A percentile compares a stretch with the other conserved stretches of the same genome.
Conservation (phyloP, 2,329 filamentous ascomycete species). For the Xylaria arbuscula region DNA sequence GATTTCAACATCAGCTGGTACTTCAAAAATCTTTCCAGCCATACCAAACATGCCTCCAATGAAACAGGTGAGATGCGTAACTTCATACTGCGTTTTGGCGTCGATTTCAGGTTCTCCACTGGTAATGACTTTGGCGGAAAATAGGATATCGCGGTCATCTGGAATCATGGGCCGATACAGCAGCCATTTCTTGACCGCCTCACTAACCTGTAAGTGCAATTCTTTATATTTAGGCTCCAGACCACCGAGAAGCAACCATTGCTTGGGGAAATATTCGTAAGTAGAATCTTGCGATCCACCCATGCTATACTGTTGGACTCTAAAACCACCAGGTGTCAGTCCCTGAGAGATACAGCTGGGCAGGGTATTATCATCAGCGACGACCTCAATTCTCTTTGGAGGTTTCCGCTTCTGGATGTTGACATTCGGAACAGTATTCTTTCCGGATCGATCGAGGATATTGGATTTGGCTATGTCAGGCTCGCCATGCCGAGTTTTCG, state of each 20-base stretch:
- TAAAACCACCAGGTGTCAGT: constrained; percentile 61
- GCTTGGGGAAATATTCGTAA: constrained; percentile 77
- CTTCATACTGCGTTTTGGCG: constrained; percentile 65
- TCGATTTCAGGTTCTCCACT: constrained; percentile 56
- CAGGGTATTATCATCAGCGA: constrained; percentile 23
- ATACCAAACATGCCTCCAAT: constrained; percentile 77
- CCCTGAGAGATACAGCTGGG: constrained; percentile 69
- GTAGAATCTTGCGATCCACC: constrained; percentile 76
- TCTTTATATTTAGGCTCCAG: constrained; percentile 76
- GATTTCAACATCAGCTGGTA: constrained; percentile 69
- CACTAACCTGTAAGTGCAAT: constrained; percentile 76
- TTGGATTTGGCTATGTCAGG: constrained; percentile 12
- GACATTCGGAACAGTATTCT: constrained; percentile 25
- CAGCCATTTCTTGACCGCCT: constrained; percentile 76
- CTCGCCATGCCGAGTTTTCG: constrained; percentile 2
- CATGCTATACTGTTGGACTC: constrained; percentile 65
- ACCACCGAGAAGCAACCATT: constrained; percentile 82
- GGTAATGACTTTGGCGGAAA: constrained; percentile 72
- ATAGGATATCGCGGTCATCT: constrained; percentile 74
- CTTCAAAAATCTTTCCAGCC: constrained; percentile 70
- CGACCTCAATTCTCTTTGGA: constrained; percentile 23
- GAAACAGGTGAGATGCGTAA: constrained; percentile 74
- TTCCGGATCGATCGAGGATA: constrained; percentile 25
- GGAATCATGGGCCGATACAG: constrained; percentile 82
- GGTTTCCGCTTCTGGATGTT: constrained; percentile 26